Evolutionary conservation across 129 eudicot genomes (phyloP).

Genomic region (Saussurea involucrata): DNA sequence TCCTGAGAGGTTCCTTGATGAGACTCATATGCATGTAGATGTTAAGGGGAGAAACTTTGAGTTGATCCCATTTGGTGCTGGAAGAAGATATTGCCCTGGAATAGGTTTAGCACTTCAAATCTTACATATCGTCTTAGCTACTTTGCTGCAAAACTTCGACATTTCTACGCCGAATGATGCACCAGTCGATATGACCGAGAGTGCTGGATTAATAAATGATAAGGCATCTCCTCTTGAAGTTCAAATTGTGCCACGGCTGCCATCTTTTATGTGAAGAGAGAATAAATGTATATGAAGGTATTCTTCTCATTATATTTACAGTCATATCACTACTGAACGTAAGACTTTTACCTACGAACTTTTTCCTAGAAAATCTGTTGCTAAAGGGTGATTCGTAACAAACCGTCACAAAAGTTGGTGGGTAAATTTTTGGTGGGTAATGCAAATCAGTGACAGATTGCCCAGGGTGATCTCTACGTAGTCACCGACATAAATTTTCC

Average conservation of each 20-base stretch:
- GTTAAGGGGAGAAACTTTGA: constrained; percentile 42
- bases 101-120: constrained; percentile 31
- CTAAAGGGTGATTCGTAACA: too few species aligned
- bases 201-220: constrained; percentile 29
- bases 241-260: not conserved
- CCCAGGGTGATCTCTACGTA: too few species aligned
- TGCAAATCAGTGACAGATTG: too few species aligned
- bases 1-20: constrained; percentile 47
- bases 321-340: not conserved
- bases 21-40: constrained; percentile 27
- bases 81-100: constrained; percentile 51
- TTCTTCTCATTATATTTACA: not conserved
- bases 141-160: constrained; percentile 4
- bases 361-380: too few species aligned
- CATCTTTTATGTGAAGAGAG: not conserved
- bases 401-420: too few species aligned
- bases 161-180: not conserved
- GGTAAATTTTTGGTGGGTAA: too few species aligned
- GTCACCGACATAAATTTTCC: too few species aligned
- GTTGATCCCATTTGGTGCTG: constrained; percentile 54
- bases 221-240: constrained; percentile 11
- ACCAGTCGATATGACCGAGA: constrained; percentile 12
- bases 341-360: too few species aligned
- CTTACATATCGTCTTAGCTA: constrained; percentile 1
- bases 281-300: not conserved